These are phyloP conservation scores for Phalaenopsis hybrid DNA, from an alignment of 116 monocot genomes.

Conservation along the genomic window DNA sequence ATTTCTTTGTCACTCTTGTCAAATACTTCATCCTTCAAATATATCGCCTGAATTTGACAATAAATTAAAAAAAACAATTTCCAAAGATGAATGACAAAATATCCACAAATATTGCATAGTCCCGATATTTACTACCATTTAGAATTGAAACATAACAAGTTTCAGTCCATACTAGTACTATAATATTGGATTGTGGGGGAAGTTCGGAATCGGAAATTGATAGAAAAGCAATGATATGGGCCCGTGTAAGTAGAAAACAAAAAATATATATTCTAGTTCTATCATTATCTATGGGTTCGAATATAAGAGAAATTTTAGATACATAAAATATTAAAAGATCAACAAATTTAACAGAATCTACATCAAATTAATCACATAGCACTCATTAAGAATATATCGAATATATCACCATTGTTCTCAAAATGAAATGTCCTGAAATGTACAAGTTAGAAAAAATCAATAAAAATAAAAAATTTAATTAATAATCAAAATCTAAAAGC, in stretches of 20 bases:
- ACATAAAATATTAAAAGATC: background rate
- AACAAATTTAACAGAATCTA: background rate
- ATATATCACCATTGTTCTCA: background rate
- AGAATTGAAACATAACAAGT: too few species aligned
- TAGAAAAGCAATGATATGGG: too few species aligned
- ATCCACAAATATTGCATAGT: background rate
- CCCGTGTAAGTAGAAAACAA: too few species aligned
- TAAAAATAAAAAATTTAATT: background rate
- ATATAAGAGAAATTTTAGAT: too few species aligned
- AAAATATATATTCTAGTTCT: too few species aligned
- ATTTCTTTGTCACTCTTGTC: slow-evolving; percentile 38
- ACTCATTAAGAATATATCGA: slow-evolving; percentile 1
- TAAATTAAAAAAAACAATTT: background rate
- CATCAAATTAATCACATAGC: background rate
- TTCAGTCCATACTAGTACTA: too few species aligned
- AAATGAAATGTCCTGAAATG: background rate
- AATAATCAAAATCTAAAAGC: too few species aligned
- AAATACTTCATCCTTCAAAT: slow-evolving; percentile 43
- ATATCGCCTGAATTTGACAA: slow-evolving; percentile 28
- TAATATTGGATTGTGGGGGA: too few species aligned
- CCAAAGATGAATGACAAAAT: background rate
- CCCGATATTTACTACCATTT: too few species aligned
- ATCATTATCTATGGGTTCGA: too few species aligned
- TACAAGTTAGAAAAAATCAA: background rate
- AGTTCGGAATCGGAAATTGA: too few species aligned